Conservation (phyloP, 108 stramenopile genomes). For the Licmophora abbreviata region DNA sequence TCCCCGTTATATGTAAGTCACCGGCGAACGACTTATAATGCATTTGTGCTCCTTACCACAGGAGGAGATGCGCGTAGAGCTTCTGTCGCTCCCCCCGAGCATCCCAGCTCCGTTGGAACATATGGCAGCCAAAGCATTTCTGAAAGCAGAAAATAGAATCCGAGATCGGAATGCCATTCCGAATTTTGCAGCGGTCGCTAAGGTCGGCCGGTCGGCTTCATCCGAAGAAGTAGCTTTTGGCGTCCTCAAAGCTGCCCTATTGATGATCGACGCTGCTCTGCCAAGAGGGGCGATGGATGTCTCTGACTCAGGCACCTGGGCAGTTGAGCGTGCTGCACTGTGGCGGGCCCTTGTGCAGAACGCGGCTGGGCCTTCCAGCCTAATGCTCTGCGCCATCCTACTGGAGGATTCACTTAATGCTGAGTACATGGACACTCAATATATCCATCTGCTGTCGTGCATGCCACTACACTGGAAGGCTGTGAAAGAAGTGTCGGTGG, state of each 20-base stretch:
- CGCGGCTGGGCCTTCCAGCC: conserved; percentile 44
- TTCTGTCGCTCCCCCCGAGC: conserved; percentile 8
- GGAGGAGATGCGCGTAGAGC: conserved; percentile 48
- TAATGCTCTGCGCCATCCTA: conserved; percentile 58
- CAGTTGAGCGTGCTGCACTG: conserved; percentile 36
- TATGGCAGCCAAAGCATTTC: conserved; percentile 41
- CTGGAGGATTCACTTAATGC: conserved; percentile 66
- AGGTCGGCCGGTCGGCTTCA: conserved; percentile 22
- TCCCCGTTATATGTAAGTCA: not conserved
- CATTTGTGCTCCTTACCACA: conserved; percentile 15
- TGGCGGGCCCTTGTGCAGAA: conserved; percentile 58
- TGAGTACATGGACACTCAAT: conserved; percentile 54
- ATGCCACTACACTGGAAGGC: conserved; percentile 65
- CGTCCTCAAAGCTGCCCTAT: conserved; percentile 56
- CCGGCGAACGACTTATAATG: not conserved
- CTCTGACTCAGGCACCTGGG: conserved; percentile 49
- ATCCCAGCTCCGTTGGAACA: conserved; percentile 37
- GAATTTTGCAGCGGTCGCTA: conserved; percentile 42
- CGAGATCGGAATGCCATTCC: conserved; percentile 36
- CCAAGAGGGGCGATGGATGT: conserved; percentile 61
- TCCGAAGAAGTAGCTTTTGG: conserved; percentile 48
- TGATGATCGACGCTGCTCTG: conserved; percentile 76
- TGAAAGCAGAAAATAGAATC: conserved; percentile 46
- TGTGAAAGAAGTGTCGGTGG: conserved; percentile 57
- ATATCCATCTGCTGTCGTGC: conserved; percentile 52